These are phyloP conservation scores for Deuterostichococcus epilithicus DNA, from an alignment of 139 green algal species.

Conservation along the genomic window DNA sequence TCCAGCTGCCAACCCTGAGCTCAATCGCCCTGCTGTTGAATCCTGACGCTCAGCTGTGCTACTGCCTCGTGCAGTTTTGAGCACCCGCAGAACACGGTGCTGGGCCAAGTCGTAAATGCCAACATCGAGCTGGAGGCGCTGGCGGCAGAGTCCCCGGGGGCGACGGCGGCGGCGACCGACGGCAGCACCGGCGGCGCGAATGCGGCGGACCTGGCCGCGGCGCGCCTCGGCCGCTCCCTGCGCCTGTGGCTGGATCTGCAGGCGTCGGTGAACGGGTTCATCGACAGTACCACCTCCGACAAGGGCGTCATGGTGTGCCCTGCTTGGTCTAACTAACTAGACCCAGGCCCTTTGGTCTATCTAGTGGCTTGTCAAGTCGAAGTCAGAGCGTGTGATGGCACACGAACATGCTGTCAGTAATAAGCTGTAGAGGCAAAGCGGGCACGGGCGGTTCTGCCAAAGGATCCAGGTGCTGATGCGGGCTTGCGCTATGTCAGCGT, in stretches of 20 bases:
- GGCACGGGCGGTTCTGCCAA: no score
- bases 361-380: no score
- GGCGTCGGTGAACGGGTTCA: conserved; percentile 73
- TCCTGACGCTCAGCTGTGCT: no score
- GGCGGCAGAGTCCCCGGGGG: background rate
- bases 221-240: conserved; percentile 42
- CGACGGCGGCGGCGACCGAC: background rate
- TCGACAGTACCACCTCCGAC: conserved; percentile 73
- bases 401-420: no score
- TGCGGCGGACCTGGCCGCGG: background rate
- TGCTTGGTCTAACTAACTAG: background rate
- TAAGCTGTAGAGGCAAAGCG: no score
- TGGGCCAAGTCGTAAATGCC: conserved; percentile 67
- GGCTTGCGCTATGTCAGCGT: no score
- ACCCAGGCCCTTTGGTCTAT: no score
- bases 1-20: no score
- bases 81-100: conserved; percentile 86
- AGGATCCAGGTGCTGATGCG: no score
- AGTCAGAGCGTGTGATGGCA: no score
- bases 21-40: no score
- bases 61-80: conserved; percentile 59
- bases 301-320: background rate
- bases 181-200: background rate
- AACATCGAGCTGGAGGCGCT: conserved; percentile 64
- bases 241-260: conserved; percentile 81